Base-by-base conservation (phyloP, 2,329 filamentous ascomycete genomes). In the Colletotrichum eremochloae region DNA sequence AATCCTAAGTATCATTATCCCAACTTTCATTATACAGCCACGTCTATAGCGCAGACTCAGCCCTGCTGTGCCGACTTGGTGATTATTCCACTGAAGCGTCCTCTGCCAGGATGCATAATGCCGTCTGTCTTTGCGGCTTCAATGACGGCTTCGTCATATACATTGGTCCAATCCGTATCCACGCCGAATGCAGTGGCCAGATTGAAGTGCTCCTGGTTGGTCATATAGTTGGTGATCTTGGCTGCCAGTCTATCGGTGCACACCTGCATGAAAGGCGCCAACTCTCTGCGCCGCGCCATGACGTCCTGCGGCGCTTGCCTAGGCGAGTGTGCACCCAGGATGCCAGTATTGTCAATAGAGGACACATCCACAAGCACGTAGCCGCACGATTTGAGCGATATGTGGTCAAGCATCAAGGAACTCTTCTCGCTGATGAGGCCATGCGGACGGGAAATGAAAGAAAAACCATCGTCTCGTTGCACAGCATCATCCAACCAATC, bases 341-440 rank as follows among this genome's bases (percentile, higher is more conserved):
- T 76, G 33, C 74, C 74, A 62, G 81, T 78, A 12, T 84, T 81
- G 67, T 84, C 80, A 57, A 85, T 78, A 36, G 77, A 77, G 0
- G 76, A 66, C 0, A 73, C 40, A 24, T 82, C 80, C 1, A 91
- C 77, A 7, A 80, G 78, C 44, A 86, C 87, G 75, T 92, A 92
- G 63, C 90, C 90, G 76, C 90, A 92, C 0, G 89, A 91, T 42
- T 85, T 86, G 79, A 92, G 86, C 1, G 84, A 82, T 40, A 92
- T 79, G 18, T 76, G 79, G 36, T 79, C 77, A 31, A 86, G 76
- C 20, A 75, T 76, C 46, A 80, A 81, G 5, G 66, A 71, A n/a
- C 63, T 69, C 74, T 80, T 76, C 40, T 82, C 80, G 5, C 38
- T 53, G 7, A 66, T n/a, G 20, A 80, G 76, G n/a, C 56, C 38